These are phyloP conservation scores for Phyllosticta citriasiana DNA, from an alignment of 2,329 filamentous ascomycete species.

Conservation along the genomic window DNA sequence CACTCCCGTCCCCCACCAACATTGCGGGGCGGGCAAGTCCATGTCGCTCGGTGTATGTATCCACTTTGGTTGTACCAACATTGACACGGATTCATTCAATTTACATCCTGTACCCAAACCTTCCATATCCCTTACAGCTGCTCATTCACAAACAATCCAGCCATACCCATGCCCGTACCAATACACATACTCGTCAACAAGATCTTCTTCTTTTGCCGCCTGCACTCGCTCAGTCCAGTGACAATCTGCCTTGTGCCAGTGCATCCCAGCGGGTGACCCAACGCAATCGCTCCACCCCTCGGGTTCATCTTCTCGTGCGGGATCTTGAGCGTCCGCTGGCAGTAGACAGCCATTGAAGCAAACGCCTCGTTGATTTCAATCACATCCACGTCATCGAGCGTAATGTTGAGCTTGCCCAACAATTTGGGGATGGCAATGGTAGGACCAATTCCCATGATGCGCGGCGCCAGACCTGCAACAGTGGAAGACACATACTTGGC, in stretches of 20 bases:
- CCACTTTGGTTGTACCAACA: too few species aligned
- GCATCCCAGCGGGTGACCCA: slow-evolving; percentile 72
- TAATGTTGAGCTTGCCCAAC: slow-evolving; percentile 66
- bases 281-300: slow-evolving; percentile 70
- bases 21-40: too few species aligned
- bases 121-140: slow-evolving; percentile 23
- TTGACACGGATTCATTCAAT: background rate
- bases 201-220: slow-evolving; percentile 80
- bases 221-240: slow-evolving; percentile 76
- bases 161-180: slow-evolving; percentile 58
- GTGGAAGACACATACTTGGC: slow-evolving; percentile 93
- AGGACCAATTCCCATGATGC: slow-evolving; percentile 94
- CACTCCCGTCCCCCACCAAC: too few species aligned
- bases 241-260: slow-evolving; percentile 77
- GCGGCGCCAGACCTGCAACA: slow-evolving; percentile 77
- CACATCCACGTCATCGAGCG: slow-evolving; percentile 74
- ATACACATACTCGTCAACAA: slow-evolving; percentile 86
- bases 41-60: too few species aligned
- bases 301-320: slow-evolving; percentile 72
- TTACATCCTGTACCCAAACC: background rate
- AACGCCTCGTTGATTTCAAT: slow-evolving; percentile 97
- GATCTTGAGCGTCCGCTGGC: slow-evolving; percentile 55
- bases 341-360: slow-evolving; percentile 95
- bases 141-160: slow-evolving; percentile 56
- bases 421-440: slow-evolving; percentile 69